Evolutionary conservation across 495 filamentous ascomycete genomes (phyloP), one percentile per base, ranked within the genome.

Genomic region (Xylona heveae): DNA sequence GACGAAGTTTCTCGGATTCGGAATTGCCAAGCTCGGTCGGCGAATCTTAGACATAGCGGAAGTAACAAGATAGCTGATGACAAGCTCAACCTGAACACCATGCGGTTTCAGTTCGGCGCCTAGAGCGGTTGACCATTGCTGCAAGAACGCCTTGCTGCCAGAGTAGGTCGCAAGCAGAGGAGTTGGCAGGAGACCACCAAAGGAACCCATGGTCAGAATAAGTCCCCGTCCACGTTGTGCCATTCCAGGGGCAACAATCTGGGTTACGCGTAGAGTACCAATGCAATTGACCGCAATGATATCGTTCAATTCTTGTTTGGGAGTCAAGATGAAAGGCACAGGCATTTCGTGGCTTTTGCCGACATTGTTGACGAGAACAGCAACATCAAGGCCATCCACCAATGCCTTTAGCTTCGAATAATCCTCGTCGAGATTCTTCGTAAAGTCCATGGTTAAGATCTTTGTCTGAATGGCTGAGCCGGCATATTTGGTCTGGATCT

Each of bases 31-130:
- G 41, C 66, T 82, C 1, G 81, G 56, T 33, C 66, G 69, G 38
- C 81, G 69, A 38, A 99, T 66, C 69, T 99, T 99, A 49, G 71
- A 80, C 90, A 99, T 95, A 34, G 88, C 81, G 9, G 75, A 78
- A 15, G 79, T 84, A 45, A 99, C 79, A 37, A 99, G 68, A 53
- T 99, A 85, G 40, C 73, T 77, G 40, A 94, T 64, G 17, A 88
- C 72, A 24, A 94, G 63, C 45, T 94, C 66, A 24, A 93, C 84
- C 26, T 74, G 69, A 19, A 99, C 69, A 33, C 78, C 76, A 41
- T 78, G 57, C 1, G 67, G 67, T 39, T 71, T 69, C 16, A 95
- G 62, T 53, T 99, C 90, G 7, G 78, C 61, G 17, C 73, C 76
- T 2, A 99, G 67, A 24, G 90, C 68, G 3, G 69, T 72, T 28